A percentile compares a stretch with the other conserved stretches of the same genome.
Conservation (phyloP, 257 asterid genomes). For the Jasminum sambac region DNA sequence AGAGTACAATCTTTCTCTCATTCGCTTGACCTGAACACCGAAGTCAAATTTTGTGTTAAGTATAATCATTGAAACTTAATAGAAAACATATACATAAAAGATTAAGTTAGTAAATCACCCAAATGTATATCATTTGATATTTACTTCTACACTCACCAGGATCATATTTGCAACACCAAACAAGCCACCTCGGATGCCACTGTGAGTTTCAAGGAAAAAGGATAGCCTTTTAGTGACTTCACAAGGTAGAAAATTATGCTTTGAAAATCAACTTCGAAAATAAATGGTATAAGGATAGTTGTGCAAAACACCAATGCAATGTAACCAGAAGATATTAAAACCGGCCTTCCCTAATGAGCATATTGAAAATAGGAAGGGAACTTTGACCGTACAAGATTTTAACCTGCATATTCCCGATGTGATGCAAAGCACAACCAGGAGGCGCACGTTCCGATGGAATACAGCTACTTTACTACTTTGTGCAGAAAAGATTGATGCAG, state of each 20-base stretch:
- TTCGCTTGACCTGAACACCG: conserved; percentile 78
- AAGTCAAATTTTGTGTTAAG: conserved; percentile 9
- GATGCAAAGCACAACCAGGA: conserved; percentile 62
- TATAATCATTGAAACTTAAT: not conserved
- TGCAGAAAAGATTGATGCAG: conserved; percentile 92
- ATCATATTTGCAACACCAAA: conserved; percentile 94
- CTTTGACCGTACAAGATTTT: conserved; percentile 58
- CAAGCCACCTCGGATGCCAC: conserved; percentile 85
- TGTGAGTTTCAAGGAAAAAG: conserved; percentile 43
- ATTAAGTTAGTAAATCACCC: too few relatives aligned
- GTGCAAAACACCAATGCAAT: conserved; percentile 14
- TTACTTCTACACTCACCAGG: conserved; percentile 60
- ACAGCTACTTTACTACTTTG: conserved; percentile 61
- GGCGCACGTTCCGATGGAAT: conserved; percentile 73
- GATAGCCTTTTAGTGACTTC: conserved; percentile 26
- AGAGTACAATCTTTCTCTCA: conserved; percentile 81
- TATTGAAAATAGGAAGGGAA: conserved; percentile 46
- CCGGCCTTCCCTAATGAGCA: conserved; percentile 19
- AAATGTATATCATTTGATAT: too few relatives aligned
- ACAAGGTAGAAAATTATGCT: conserved; percentile 9
- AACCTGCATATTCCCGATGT: conserved; percentile 93
- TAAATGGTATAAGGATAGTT: conserved; percentile 14
- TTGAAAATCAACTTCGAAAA: conserved; percentile 8
- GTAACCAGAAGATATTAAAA: conserved; percentile 8
- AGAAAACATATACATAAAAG: too few relatives aligned